phyloP scores from a whole-genome alignment of 2,329 filamentous ascomycete genomes.

The Huntiella abstrusa region DNA sequence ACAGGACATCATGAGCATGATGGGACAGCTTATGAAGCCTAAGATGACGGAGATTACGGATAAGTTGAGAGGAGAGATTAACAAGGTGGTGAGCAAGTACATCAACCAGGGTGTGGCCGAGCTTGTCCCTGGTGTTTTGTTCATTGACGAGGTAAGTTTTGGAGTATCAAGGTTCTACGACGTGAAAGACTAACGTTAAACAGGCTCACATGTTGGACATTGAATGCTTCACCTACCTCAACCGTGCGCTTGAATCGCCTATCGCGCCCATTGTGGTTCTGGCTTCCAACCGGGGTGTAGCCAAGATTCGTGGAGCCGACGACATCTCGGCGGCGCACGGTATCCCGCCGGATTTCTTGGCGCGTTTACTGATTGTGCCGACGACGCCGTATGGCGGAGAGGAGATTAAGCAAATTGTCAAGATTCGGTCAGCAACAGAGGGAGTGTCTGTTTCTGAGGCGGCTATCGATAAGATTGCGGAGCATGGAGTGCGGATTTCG shows the following conservation, averaged over 20 bases:
- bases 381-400: constrained; percentile 74
- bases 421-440: constrained; percentile 67
- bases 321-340: constrained; percentile 76
- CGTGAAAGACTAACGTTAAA: not conserved
- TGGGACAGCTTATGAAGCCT: constrained; percentile 98
- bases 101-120: constrained; percentile 97
- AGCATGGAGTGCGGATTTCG: constrained; percentile 75
- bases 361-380: constrained; percentile 86
- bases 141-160: constrained; percentile 76
- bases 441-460: constrained; percentile 59
- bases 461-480: constrained; percentile 71
- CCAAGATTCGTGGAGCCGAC: constrained; percentile 73
- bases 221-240: constrained; percentile 97
- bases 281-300: constrained; percentile 89
- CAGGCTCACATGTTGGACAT: constrained; percentile 97
- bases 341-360: constrained; percentile 81
- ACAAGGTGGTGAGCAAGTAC: constrained; percentile 98
- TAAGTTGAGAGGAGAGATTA: constrained; percentile 87
- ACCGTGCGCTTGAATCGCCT: constrained; percentile 85
- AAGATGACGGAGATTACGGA: constrained; percentile 99
- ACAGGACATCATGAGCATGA: constrained; percentile 99
- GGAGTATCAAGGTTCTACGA: not conserved
- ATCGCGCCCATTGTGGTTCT: constrained; percentile 96
- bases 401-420: constrained; percentile 85
- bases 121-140: constrained; percentile 91